Evolutionary conservation across 1,284 basidiomycete genomes (phyloP), one percentile per base, ranked within the genome.

Genomic region (Pseudozyma pruni): DNA sequence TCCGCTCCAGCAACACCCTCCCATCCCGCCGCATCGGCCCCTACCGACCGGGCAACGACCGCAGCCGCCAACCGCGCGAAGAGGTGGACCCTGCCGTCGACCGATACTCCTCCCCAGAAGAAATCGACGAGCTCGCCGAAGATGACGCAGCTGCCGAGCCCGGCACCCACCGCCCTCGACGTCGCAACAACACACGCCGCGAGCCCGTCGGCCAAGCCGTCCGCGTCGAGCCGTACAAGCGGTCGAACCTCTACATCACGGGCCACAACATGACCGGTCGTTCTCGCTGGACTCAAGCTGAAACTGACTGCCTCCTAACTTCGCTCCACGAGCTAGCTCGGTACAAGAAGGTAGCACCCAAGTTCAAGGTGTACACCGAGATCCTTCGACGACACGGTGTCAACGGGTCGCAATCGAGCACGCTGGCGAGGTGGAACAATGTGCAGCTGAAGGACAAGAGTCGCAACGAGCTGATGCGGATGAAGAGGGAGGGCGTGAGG

Each of bases 381-480:
- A 52, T 77, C 14, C 55, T 77, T 13, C 35, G 57, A 31, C 43
- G 53, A 4, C 73, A 77, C 37, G 75, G 75, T 7, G 38, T 45
- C 3, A 13, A 41, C 7, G 75, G 75, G 14, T 58, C 45, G 14
- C 41, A 49, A 20, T 52, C 46, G 20, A 34, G 14, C 4, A 31
- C 38, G 32, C 37, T 78, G 50, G 58, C 51, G 9, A 29, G 57
- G 23, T 66, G 74, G 61, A 78, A 78, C 60, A 76, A 78, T 32
- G 68, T 78, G 38, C 75, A 78, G 54, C 44, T 78, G 43, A 76
- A 78, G 44, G 75, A 78, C 37, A 78, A 78, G 68, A 61, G 58
- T 22, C 35, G 74, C n/a, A 72, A 74, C 41, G 71, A 75, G 52
- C 40, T 76, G 35, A 47, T 62, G 7, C 42, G 73, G 40, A 72